Evolutionary conservation across 805 yeast species (phyloP).

Genomic region (Saturnispora halmiae): DNA sequence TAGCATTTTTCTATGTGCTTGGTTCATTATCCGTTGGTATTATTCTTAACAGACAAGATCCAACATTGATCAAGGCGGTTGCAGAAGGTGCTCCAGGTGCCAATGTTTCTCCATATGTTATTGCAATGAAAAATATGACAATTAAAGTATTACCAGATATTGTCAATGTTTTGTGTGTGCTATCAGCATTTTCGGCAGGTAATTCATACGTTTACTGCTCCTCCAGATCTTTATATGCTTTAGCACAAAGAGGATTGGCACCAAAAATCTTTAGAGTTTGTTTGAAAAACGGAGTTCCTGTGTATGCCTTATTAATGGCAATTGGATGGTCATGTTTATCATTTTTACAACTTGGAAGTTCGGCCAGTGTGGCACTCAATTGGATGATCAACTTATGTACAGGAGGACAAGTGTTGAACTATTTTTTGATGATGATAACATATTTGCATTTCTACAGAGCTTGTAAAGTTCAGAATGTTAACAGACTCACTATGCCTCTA

Average conservation of each 20-base stretch:
- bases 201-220: slow-evolving; percentile 73
- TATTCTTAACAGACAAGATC: slow-evolving; percentile 63
- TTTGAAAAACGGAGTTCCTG: slow-evolving; percentile 49
- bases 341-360: slow-evolving; percentile 29
- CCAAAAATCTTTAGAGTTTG: slow-evolving; percentile 59
- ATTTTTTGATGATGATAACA: slow-evolving; percentile 33
- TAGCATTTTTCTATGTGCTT: slow-evolving; percentile 58
- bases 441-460: slow-evolving; percentile 59
- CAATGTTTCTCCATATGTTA: slow-evolving; percentile 71
- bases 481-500: slow-evolving; percentile 36
- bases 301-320: slow-evolving; percentile 32
- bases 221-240: slow-evolving; percentile 55
- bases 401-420: slow-evolving; percentile 25
- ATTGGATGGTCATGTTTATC: slow-evolving; percentile 22
- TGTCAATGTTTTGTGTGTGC: slow-evolving; percentile 67
- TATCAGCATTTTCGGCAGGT: slow-evolving; percentile 77
- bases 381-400: slow-evolving; percentile 28
- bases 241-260: slow-evolving; percentile 65
- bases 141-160: slow-evolving; percentile 64
- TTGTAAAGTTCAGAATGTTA: slow-evolving; percentile 45
- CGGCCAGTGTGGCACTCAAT: slow-evolving; percentile 24
- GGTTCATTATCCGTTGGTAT: slow-evolving; percentile 76
- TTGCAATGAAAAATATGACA: slow-evolving; percentile 66
- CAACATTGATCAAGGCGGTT: slow-evolving; percentile 47
- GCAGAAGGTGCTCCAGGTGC: slow-evolving; percentile 63